Evolutionary conservation across 2,329 filamentous ascomycete genomes (phyloP).

Genomic region (Torrubiella hemipterigena): DNA sequence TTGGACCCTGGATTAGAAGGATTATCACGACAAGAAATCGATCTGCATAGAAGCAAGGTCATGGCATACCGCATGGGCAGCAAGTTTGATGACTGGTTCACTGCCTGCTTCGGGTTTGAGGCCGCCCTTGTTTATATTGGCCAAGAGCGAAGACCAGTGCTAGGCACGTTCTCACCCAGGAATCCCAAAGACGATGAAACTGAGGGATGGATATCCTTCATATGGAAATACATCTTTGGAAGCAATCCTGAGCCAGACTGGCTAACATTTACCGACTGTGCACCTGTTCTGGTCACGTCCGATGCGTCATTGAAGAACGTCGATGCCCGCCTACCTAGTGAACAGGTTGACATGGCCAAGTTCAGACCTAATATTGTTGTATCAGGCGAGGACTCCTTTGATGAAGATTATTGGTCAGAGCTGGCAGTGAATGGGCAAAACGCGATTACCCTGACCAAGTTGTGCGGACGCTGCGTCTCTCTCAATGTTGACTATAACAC

Average conservation of each 20-base stretch:
- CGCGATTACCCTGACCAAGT: slow-evolving; percentile 49
- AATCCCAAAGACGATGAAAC: slow-evolving; percentile 12
- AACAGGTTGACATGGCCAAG: slow-evolving; percentile 49
- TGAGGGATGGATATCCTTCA: slow-evolving; percentile 22
- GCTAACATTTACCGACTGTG: slow-evolving; percentile 63
- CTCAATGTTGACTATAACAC: slow-evolving; percentile 62
- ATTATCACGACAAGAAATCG: slow-evolving; percentile 37
- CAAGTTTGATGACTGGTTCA: slow-evolving; percentile 54
- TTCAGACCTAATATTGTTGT: slow-evolving; percentile 66
- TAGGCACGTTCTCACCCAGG: slow-evolving; percentile 41
- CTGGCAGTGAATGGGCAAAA: slow-evolving; percentile 28
- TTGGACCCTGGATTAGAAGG: slow-evolving; percentile 36
- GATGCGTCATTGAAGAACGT: slow-evolving; percentile 59
- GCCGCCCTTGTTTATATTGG: slow-evolving; percentile 55
- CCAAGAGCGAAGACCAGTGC: slow-evolving; percentile 41
- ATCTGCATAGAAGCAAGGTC: slow-evolving; percentile 47
- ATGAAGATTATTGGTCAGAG: slow-evolving; percentile 64
- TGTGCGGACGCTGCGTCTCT: slow-evolving; percentile 57
- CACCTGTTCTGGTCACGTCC: slow-evolving; percentile 63
- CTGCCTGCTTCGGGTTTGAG: slow-evolving; percentile 48
- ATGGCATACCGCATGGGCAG: slow-evolving; percentile 51
- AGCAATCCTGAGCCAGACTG: slow-evolving; percentile 25
- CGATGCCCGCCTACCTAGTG: slow-evolving; percentile 38
- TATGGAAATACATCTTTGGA: slow-evolving; percentile 19
- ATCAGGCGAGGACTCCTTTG: slow-evolving; percentile 46